phyloP scores from a whole-genome alignment of 306 rosid genomes.

The Luffa acutangula region DNA sequence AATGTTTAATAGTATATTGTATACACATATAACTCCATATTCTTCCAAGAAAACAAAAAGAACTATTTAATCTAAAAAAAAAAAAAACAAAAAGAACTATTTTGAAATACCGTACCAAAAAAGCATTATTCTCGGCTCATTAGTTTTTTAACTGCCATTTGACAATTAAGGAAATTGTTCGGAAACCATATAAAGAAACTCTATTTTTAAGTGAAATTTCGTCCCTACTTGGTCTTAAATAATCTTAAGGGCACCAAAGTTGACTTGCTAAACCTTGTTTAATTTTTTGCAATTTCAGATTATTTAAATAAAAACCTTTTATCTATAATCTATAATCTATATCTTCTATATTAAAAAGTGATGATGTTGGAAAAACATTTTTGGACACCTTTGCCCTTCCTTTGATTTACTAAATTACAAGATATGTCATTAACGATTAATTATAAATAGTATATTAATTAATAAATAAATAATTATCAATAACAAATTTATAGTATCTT shows the following conservation, averaged over 20 bases:
- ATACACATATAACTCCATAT: too few relatives aligned
- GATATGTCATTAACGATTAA: too few relatives aligned
- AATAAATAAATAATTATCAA: too few relatives aligned
- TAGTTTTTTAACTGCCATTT: neutral
- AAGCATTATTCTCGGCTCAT: neutral
- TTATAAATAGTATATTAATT: too few relatives aligned
- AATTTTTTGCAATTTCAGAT: neutral
- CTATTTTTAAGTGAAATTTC: neutral
- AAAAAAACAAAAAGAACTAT: neutral
- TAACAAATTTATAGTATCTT: too few relatives aligned
- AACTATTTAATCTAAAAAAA: neutral
- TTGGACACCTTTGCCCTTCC: too few relatives aligned
- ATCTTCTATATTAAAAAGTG: too few relatives aligned
- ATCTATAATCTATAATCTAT: too few relatives aligned
- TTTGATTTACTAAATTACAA: too few relatives aligned
- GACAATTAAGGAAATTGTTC: neutral
- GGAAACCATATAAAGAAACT: neutral
- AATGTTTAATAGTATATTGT: too few relatives aligned
- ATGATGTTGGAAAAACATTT: too few relatives aligned
- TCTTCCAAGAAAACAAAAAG: neutral
- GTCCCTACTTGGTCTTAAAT: neutral
- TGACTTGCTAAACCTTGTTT: neutral
- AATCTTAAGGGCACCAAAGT: neutral
- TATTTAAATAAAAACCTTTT: neutral
- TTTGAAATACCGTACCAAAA: neutral